These are phyloP conservation scores for Oryza coarctata DNA, from an alignment of 176 grass and related monocot genomes.

Conservation along the genomic window DNA sequence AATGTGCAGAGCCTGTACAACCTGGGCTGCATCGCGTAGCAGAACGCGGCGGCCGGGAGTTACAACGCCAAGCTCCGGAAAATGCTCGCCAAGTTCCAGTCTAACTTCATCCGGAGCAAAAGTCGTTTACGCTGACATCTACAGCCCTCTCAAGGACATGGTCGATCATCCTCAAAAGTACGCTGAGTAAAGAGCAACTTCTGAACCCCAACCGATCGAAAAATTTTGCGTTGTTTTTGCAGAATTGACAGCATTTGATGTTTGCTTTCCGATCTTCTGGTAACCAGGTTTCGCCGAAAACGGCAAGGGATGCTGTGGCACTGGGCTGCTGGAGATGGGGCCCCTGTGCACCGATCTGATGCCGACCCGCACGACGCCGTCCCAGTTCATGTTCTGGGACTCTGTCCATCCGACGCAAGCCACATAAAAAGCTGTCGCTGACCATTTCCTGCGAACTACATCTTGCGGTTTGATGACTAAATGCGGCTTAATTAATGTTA, in stretches of 20 bases:
- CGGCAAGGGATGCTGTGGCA: slow-evolving; percentile 39
- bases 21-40: slow-evolving; percentile 25
- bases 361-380: slow-evolving; percentile 7
- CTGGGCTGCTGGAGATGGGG: slow-evolving; percentile 38
- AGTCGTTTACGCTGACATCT: slow-evolving; percentile 35
- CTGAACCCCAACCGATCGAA: neutral
- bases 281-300: slow-evolving; percentile 32
- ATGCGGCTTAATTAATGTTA: neutral
- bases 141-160: slow-evolving; percentile 40
- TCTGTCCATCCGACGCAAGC: slow-evolving; percentile 47
- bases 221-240: neutral
- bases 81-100: slow-evolving; percentile 14
- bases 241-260: neutral
- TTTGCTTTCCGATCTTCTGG: neutral
- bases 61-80: slow-evolving; percentile 37
- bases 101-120: neutral
- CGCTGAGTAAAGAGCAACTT: slow-evolving; percentile 15
- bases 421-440: slow-evolving; percentile 37
- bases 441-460: slow-evolving; percentile 20
- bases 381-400: slow-evolving; percentile 44
- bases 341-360: slow-evolving; percentile 29
- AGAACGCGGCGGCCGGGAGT: slow-evolving; percentile 29
- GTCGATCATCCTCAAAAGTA: slow-evolving; percentile 32
- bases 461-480: slow-evolving; percentile 10
- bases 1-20: slow-evolving; percentile 36